Conservation (phyloP, 306 rosid genomes). For the Ammopiptanthus mongolicus region DNA sequence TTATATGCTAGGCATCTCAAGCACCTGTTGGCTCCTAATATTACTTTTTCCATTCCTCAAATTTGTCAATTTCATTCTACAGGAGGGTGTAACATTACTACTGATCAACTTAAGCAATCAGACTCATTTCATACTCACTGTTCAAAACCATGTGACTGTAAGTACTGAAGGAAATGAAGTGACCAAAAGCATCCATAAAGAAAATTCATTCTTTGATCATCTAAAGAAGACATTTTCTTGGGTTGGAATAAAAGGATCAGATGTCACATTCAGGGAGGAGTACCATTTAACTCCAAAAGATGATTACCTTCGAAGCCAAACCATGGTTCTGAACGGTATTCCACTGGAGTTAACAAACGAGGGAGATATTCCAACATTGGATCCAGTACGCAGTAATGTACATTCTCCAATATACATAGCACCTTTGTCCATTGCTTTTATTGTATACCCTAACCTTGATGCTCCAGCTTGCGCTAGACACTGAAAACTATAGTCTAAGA, state of each 20-base stretch:
- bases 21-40: neutral
- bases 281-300: constrained; percentile 72
- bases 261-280: constrained; percentile 64
- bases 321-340: constrained; percentile 66
- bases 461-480: constrained; percentile 36
- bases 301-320: constrained; percentile 56
- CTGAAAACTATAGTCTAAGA: constrained; percentile 14
- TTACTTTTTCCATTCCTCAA: neutral
- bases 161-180: constrained; percentile 5
- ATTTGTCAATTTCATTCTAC: constrained; percentile 26
- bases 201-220: constrained; percentile 27
- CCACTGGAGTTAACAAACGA: constrained; percentile 59
- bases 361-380: constrained; percentile 59
- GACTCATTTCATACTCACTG: constrained; percentile 47
- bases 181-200: constrained; percentile 23
- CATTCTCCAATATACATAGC: constrained; percentile 40
- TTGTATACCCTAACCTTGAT: constrained; percentile 49
- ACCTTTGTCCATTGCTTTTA: constrained; percentile 49
- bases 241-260: constrained; percentile 77
- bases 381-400: constrained; percentile 44
- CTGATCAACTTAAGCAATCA: constrained; percentile 79
- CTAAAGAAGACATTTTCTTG: constrained; percentile 73
- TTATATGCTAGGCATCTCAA: neutral
- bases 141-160: constrained; percentile 29
- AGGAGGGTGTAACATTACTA: constrained; percentile 70